Evolutionary conservation across 345 rosid genomes (phyloP).

Genomic region (Salix arbutifolia): DNA sequence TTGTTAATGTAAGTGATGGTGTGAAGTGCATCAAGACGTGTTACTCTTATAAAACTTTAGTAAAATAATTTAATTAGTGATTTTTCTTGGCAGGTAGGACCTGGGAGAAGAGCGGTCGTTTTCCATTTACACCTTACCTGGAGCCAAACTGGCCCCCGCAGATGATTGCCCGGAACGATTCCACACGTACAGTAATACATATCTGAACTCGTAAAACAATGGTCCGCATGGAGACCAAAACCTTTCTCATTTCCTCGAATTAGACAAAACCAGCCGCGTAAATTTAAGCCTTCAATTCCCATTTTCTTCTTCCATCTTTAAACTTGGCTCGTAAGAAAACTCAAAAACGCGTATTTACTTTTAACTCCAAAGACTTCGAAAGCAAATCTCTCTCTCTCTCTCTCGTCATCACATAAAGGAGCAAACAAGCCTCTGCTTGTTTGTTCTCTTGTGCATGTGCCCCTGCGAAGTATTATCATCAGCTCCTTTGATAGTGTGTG

Average conservation of each 20-base stretch:
- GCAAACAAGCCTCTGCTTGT: conserved; percentile 10
- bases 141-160: too few species aligned
- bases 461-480: too few species aligned
- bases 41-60: too few species aligned
- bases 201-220: neutral
- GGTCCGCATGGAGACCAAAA: too few species aligned
- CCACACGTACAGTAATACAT: neutral
- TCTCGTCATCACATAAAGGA: conserved; percentile 27
- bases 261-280: neutral
- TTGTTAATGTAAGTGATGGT: too few species aligned
- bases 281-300: neutral
- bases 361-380: neutral
- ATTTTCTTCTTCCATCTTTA: neutral
- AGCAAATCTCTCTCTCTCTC: neutral
- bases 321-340: conserved; percentile 15
- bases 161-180: neutral
- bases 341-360: neutral
- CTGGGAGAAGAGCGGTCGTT: too few species aligned
- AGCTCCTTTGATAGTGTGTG: neutral
- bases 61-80: too few species aligned
- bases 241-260: neutral
- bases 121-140: too few species aligned
- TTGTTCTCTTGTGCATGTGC: conserved; percentile 1
- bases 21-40: too few species aligned
- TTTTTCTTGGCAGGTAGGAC: too few species aligned